Base-by-base conservation (phyloP, 352 stramenopile species). In the Phytophthora ohioensis region DNA sequence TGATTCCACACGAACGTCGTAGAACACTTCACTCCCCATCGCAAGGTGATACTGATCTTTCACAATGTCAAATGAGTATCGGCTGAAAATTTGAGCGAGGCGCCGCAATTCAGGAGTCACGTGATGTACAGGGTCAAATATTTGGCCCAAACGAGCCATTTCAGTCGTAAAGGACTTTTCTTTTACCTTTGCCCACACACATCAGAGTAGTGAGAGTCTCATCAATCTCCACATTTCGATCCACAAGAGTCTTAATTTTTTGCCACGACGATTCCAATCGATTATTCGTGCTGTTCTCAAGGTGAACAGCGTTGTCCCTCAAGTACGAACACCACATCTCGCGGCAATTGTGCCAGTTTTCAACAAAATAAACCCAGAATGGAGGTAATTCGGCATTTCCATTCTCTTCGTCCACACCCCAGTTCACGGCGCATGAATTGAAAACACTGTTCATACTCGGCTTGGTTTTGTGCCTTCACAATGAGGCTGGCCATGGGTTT, bases 181-280 rank as follows among this genome's bases (percentile, higher is more conserved):
- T 8, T 32, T 49, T 2, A 32, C 43, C 43, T 49, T 49, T 4
- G 43, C n/a, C 8, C 43, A 49, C n/a, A 21, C 43, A 11, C 11
- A 49, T 49, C n/a, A 49, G 31, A 49, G n/a, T 49, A 32, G 43
- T 49, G 4, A 49, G n/a, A 7, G 43, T 32, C 43, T 49, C n/a
- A 11, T 49, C 43, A 12, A 49, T 49, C 4, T 31, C 43, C 2
- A 49, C n/a, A 31, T 49, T 49, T 49, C 43, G 15, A 17, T 31
- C 43, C 7, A 32, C n/a, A 1, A 49, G 43, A 30, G 43, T 49
- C n/a, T 49, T 49, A 48, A 49, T 32, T 17, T 49, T 49, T 31
- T 49, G 17, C 17, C 43, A 49, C 13, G 43, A 12, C 2, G 43
- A 34, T 8, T 49, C 43, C 17, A 49, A 17, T 5, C n/a, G 15